Evolutionary conservation across 2,329 filamentous ascomycete genomes (phyloP), one percentile per base, ranked within the genome.

Genomic region (Claviceps cyperi): DNA sequence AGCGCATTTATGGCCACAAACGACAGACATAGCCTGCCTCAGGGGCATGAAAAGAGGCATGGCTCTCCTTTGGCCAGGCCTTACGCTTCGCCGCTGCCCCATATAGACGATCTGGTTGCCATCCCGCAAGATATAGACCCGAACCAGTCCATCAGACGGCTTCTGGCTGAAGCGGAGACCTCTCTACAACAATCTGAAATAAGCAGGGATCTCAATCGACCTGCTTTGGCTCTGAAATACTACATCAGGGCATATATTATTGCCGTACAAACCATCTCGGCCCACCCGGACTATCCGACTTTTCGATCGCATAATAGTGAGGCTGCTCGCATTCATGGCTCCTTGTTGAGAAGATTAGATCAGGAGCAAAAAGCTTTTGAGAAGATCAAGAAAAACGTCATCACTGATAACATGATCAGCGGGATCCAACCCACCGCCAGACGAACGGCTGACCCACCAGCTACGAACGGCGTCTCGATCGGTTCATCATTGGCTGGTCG

Each of bases 191-290:
- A 78, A 57, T 83, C 86, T 38, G 76, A 80, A 54, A 77, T 75
- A 48, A 71, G 74, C 51, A 72, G 81, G 52, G 76, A 77, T 53
- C 83, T 85, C 66, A 70, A 77, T 24, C 73, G 80, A 37, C 78
- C 81, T 4, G 88, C 92, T 60, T 66, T 80, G 38, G 90, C 90
- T 3, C 83, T 94, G 50, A 78, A 84, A 55, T 86, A 94, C 53
- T 97, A 91, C 61, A 76, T 97, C 51, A 79, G 83, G 54, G 86
- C 90, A 11, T 89, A 78, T 52, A 81, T 89, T 51, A 84, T 96
- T 50, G 77, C 85, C 14, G 75, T 89, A 47, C 81, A 91, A 50
- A 70, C 82, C 41, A 82, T 97, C 24, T 85, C 86, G 2, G 74
- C 74, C 37, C 88, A 94, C 62, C 79, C 77, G 51, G 86, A 91